Evolutionary conservation across 768 basidiomycete species (phyloP).

Genomic region (Naganishia vaughanmartiniae): DNA sequence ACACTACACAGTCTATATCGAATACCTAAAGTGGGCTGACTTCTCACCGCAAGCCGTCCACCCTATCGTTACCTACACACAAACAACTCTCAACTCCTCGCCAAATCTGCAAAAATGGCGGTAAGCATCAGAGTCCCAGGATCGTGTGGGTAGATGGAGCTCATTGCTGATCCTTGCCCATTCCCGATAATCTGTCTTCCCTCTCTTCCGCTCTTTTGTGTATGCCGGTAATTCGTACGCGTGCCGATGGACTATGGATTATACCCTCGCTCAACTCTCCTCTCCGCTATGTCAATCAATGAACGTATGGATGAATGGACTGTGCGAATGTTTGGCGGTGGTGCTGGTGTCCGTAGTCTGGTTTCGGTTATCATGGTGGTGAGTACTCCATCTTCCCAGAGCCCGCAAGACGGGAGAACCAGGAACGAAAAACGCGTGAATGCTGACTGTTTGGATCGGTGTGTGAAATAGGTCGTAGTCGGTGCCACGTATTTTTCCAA

Average conservation of each 20-base stretch:
- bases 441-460: too few species aligned
- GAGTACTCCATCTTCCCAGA: slow-evolving; percentile 33
- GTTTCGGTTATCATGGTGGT: slow-evolving; percentile 67
- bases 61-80: neutral
- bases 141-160: neutral
- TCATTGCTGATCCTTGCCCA: neutral
- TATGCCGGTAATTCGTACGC: too few species aligned
- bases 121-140: neutral
- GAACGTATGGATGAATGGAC: neutral
- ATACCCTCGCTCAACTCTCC: too few species aligned
- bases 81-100: neutral
- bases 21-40: too few species aligned
- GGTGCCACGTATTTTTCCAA: slow-evolving; percentile 90
- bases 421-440: neutral
- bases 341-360: slow-evolving; percentile 57
- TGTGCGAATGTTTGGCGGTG: neutral
- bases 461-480: slow-evolving; percentile 16
- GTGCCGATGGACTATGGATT: too few species aligned
- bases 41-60: neutral
- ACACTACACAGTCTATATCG: too few species aligned
- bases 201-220: neutral
- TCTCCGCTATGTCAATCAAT: too few species aligned
- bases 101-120: slow-evolving; percentile 6
- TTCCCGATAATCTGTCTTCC: neutral
- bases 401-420: neutral